phyloP scores from a whole-genome alignment of 2,329 filamentous ascomycete species.

The Trichoderma koningiopsis region DNA sequence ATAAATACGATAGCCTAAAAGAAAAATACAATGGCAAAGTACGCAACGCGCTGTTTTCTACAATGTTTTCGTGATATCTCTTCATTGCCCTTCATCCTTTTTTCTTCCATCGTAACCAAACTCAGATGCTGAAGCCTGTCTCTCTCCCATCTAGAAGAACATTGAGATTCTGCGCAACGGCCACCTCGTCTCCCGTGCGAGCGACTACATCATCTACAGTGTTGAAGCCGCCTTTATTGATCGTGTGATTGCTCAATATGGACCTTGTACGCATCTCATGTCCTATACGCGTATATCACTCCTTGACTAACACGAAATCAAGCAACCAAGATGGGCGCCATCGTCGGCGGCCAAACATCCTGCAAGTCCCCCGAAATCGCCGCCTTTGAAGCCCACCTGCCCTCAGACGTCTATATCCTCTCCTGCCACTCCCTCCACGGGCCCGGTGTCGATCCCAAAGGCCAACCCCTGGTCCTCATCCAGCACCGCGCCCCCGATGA shows the following conservation, averaged over 20 bases:
- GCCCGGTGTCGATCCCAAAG: slow-evolving; percentile 81
- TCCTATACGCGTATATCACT: background rate
- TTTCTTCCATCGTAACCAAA: slow-evolving; percentile 31
- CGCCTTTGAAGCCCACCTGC: slow-evolving; percentile 88
- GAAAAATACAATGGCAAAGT: slow-evolving; percentile 86
- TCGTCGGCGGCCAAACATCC: slow-evolving; percentile 96
- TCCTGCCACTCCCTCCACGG: slow-evolving; percentile 97
- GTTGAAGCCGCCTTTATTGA: slow-evolving; percentile 93
- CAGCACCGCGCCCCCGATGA: slow-evolving; percentile 82
- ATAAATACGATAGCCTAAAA: slow-evolving; percentile 79
- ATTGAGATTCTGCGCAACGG: slow-evolving; percentile 92
- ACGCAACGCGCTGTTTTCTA: slow-evolving; percentile 46
- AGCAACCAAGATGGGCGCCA: slow-evolving; percentile 94
- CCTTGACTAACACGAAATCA: slow-evolving; percentile 25
- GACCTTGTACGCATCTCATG: slow-evolving; percentile 69
- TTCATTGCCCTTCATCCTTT: background rate
- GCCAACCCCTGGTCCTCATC: slow-evolving; percentile 91
- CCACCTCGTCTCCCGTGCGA: slow-evolving; percentile 90
- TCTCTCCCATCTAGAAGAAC: slow-evolving; percentile 58
- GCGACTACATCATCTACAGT: slow-evolving; percentile 98
- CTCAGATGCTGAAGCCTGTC: slow-evolving; percentile 51
- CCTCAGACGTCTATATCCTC: slow-evolving; percentile 85
- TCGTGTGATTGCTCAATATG: slow-evolving; percentile 82
- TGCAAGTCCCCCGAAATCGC: slow-evolving; percentile 97
- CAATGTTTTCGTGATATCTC: background rate